Evolutionary conservation across 192 early-diverging fungal species (phyloP).

Genomic region (Chytriomyces confervae): DNA sequence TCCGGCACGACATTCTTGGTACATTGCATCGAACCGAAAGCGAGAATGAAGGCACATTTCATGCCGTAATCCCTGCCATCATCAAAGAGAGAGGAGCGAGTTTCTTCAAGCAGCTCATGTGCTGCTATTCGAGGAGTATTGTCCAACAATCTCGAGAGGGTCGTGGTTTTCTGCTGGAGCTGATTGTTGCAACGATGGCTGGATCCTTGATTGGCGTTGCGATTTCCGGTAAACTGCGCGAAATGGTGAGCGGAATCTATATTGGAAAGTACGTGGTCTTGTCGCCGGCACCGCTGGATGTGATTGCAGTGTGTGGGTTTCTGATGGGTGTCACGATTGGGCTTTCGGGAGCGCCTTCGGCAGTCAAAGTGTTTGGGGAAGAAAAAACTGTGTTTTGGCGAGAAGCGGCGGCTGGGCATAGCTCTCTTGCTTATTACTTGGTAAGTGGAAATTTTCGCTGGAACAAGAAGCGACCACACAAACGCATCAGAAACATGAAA

Average conservation of each 20-base stretch:
- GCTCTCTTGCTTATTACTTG: slow-evolving; percentile 43
- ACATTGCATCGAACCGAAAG: too few species aligned
- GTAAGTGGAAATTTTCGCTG: neutral
- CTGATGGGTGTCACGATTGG: slow-evolving; percentile 43
- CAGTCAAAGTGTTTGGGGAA: slow-evolving; percentile 56
- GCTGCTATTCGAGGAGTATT: slow-evolving; percentile 45
- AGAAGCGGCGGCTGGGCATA: slow-evolving; percentile 55
- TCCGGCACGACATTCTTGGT: neutral
- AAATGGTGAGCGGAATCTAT: slow-evolving; percentile 36
- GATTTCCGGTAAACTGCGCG: slow-evolving; percentile 22
- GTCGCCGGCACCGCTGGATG: slow-evolving; percentile 36
- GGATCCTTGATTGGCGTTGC: slow-evolving; percentile 48
- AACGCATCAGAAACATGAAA: neutral
- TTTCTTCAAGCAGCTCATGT: slow-evolving; percentile 42
- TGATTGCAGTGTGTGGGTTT: slow-evolving; percentile 32
- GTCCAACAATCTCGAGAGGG: slow-evolving; percentile 42
- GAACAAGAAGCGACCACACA: neutral
- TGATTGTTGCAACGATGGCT: slow-evolving; percentile 48
- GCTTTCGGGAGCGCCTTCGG: slow-evolving; percentile 51
- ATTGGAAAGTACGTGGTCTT: slow-evolving; percentile 28
- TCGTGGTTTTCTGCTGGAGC: slow-evolving; percentile 44
- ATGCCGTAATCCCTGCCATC: slow-evolving; percentile 22
- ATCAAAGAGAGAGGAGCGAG: slow-evolving; percentile 37
- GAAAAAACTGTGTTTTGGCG: slow-evolving; percentile 57
- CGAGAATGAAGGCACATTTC: slow-evolving; percentile 7